phyloP scores from a whole-genome alignment of 2,329 filamentous ascomycete genomes.

The Verticillium tricorpus region DNA sequence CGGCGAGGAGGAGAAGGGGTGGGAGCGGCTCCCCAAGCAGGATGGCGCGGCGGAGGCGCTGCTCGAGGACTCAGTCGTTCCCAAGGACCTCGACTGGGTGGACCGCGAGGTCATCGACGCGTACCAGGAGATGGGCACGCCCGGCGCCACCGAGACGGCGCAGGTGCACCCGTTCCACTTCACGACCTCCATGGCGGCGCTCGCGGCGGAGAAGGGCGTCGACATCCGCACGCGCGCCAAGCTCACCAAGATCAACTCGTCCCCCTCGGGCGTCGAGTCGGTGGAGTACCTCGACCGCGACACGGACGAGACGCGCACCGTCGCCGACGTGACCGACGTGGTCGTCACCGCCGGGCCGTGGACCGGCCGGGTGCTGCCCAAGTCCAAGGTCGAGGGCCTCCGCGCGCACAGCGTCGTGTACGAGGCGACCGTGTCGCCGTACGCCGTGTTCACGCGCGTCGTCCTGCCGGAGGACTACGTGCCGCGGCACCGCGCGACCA shows the following conservation, averaged over 20 bases:
- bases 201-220: constrained; percentile 67
- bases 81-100: constrained; percentile 81
- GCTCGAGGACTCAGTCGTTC: constrained; percentile 57
- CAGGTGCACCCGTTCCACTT: constrained; percentile 94
- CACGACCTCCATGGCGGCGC: constrained; percentile 74
- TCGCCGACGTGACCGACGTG: constrained; percentile 47
- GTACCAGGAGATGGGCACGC: constrained; percentile 77
- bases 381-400: constrained; percentile 52
- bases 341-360: constrained; percentile 57
- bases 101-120: constrained; percentile 58
- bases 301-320: constrained; percentile 24
- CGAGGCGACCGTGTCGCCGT: constrained; percentile 61
- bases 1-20: constrained; percentile 35
- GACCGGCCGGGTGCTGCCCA: constrained; percentile 56
- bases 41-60: constrained; percentile 41
- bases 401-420: constrained; percentile 64
- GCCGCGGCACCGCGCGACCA: constrained; percentile 40
- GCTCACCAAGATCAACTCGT: constrained; percentile 63
- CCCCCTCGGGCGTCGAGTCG: constrained; percentile 47
- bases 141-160: constrained; percentile 70
- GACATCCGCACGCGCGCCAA: constrained; percentile 61
- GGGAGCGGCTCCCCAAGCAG: constrained; percentile 60
- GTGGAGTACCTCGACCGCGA: constrained; percentile 56
- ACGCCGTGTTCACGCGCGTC: constrained; percentile 85
- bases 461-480: constrained; percentile 62